Evolutionary conservation across 2,329 filamentous ascomycete species (phyloP).

Genomic region (Fusarium veterinarium): DNA sequence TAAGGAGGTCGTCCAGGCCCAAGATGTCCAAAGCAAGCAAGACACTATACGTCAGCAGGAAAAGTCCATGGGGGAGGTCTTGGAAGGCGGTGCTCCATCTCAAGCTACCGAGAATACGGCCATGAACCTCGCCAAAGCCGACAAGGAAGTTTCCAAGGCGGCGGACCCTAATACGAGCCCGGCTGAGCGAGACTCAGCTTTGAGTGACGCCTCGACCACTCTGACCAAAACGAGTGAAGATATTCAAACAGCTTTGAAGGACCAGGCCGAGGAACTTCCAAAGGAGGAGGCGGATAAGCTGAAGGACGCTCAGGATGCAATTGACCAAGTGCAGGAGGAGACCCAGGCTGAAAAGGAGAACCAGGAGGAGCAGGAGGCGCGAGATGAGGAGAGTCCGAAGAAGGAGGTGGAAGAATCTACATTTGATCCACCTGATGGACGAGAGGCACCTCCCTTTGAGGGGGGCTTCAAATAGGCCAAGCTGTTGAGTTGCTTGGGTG

Average conservation of each 20-base stretch:
- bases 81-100: neutral
- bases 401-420: neutral
- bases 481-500: no score
- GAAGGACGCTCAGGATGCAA: neutral
- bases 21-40: neutral
- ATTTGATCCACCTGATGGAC: neutral
- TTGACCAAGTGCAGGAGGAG: neutral
- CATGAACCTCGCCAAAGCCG: neutral
- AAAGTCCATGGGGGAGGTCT: neutral
- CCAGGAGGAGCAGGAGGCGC: neutral
- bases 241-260: neutral
- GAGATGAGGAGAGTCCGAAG: neutral
- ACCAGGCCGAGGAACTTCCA: neutral
- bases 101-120: neutral
- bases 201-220: neutral
- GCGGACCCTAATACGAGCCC: neutral
- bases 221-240: neutral
- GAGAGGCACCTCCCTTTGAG: neutral
- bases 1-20: neutral
- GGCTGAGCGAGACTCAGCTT: neutral
- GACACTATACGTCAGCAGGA: neutral
- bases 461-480: neutral
- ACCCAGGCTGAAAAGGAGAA: neutral
- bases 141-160: neutral
- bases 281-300: neutral